Percentiles rank a stretch among this genome's conserved stretches.
Evolutionary conservation across 1,284 basidiomycete genomes (phyloP).

Genomic region (Inonotus hispidus): DNA sequence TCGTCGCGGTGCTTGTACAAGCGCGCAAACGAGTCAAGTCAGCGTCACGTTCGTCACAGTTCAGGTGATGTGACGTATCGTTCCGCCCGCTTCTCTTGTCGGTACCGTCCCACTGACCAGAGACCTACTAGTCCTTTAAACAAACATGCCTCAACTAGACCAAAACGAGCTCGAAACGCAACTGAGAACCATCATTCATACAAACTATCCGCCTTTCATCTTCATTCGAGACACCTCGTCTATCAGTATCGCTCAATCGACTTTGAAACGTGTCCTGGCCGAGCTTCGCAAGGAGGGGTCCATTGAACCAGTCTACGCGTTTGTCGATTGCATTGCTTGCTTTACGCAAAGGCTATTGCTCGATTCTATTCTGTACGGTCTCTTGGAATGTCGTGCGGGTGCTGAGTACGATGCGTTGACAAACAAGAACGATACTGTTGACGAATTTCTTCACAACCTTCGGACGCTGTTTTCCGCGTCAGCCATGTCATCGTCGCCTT

Average conservation of each 20-base stretch:
- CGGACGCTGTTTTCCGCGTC: slow-evolving; percentile 24
- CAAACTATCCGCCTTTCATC: slow-evolving; percentile 9
- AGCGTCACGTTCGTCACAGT: not conserved
- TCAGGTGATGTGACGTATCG: not conserved
- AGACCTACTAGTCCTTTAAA: too few species aligned
- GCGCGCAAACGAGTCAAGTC: not conserved
- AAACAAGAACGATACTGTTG: slow-evolving; percentile 55
- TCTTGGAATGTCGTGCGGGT: slow-evolving; percentile 56
- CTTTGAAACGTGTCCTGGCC: not conserved
- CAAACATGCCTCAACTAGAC: too few species aligned
- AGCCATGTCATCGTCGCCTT: not conserved
- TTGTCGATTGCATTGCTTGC: slow-evolving; percentile 59
- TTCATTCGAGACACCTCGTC: not conserved
- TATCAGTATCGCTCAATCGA: not conserved
- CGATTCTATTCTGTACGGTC: slow-evolving; percentile 56
- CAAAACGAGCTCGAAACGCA: not conserved
- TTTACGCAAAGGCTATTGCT: slow-evolving; percentile 64
- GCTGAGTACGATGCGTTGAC: slow-evolving; percentile 49
- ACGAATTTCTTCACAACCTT: slow-evolving; percentile 63
- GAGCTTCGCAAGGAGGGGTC: not conserved
- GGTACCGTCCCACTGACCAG: too few species aligned
- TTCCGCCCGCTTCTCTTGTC: too few species aligned
- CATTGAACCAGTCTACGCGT: slow-evolving; percentile 34
- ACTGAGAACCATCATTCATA: not conserved
- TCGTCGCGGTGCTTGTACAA: too few species aligned